Conservation (phyloP, 768 basidiomycete species). For the Cytidiella melzeri region DNA sequence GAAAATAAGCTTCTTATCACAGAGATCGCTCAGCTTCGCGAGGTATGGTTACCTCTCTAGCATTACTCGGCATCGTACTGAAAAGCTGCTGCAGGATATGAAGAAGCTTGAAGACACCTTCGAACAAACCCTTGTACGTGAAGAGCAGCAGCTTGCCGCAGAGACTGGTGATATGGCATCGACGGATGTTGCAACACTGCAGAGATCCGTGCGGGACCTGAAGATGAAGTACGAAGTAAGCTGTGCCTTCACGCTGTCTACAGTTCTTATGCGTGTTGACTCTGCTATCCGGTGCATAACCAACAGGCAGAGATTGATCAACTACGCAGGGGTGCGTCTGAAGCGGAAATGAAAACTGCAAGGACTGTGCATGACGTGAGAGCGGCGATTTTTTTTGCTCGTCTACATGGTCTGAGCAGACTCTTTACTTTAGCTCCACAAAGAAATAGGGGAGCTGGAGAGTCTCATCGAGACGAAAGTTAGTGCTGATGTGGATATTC, state of each 20-base stretch:
- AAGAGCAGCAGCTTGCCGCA: slow-evolving; percentile 37
- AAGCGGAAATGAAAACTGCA: slow-evolving; percentile 71
- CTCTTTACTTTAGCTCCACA: slow-evolving; percentile 87
- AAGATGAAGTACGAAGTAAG: slow-evolving; percentile 49
- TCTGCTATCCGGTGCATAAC: background rate
- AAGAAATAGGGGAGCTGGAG: slow-evolving; percentile 91
- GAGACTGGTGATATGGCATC: slow-evolving; percentile 8
- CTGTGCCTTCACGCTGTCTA: no score
- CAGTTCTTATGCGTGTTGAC: background rate
- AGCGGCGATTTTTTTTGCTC: no score
- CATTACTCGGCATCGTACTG: background rate
- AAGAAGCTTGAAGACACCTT: slow-evolving; percentile 71
- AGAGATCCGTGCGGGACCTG: slow-evolving; percentile 41
- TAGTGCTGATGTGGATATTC: slow-evolving; percentile 11
- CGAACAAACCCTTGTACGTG: slow-evolving; percentile 49
- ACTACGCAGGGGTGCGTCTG: slow-evolving; percentile 59
- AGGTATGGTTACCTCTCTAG: slow-evolving; percentile 34
- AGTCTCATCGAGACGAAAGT: slow-evolving; percentile 93
- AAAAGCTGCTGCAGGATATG: slow-evolving; percentile 46
- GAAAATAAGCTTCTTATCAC: slow-evolving; percentile 68
- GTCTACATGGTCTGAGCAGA: no score
- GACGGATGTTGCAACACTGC: slow-evolving; percentile 34
- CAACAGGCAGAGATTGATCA: slow-evolving; percentile 63
- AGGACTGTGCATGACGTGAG: slow-evolving; percentile 62
- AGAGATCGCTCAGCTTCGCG: slow-evolving; percentile 67